Percentiles rank a stretch among this genome's conserved stretches.
Evolutionary conservation across 106 monocot genomes (phyloP).

Genomic region (Vanilla planifolia): DNA sequence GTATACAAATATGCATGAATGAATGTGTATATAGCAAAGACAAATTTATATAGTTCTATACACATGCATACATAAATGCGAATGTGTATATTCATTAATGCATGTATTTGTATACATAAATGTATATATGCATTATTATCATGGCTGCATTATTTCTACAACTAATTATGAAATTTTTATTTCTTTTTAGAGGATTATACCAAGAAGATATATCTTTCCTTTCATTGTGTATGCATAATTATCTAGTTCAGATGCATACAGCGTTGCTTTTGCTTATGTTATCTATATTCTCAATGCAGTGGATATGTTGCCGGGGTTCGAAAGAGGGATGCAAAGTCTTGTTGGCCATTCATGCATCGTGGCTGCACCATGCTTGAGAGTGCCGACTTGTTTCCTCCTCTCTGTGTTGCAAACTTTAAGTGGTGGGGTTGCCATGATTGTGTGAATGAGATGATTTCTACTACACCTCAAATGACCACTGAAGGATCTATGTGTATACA

Average conservation of each 20-base stretch:
- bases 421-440: conserved; percentile 74
- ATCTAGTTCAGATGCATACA: not conserved
- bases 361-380: conserved; percentile 12
- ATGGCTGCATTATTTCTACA: no score
- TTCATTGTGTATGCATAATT: no score
- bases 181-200: not conserved
- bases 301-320: conserved; percentile 55
- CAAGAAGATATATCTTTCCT: no score
- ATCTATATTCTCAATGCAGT: conserved; percentile 23
- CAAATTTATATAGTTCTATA: no score
- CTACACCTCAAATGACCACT: conserved; percentile 8
- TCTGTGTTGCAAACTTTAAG: conserved; percentile 44
- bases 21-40: no score
- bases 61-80: no score
- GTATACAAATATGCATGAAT: no score
- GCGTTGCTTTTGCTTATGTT: not conserved
- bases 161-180: not conserved
- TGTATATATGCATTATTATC: no score
- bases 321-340: conserved; percentile 32
- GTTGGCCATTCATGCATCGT: conserved; percentile 42
- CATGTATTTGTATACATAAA: no score
- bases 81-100: no score
- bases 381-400: conserved; percentile 28
- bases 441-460: conserved; percentile 18
- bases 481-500: conserved; percentile 2